Conservation (phyloP, 768 basidiomycete genomes). For the Pisolithus marmoratus region DNA sequence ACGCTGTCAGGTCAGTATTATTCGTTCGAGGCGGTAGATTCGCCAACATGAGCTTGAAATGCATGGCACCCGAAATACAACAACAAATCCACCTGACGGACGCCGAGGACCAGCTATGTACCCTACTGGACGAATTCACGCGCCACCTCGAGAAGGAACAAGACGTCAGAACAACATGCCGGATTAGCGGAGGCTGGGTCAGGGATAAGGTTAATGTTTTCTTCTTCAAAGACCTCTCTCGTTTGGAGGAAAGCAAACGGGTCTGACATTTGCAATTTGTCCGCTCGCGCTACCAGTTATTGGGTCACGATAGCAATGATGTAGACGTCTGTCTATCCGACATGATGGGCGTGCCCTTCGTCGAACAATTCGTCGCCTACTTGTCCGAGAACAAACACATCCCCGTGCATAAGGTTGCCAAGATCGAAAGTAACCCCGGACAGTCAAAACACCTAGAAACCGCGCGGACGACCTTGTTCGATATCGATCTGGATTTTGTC, state of each 20-base stretch:
- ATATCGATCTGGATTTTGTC: slow-evolving; percentile 85
- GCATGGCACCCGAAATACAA: slow-evolving; percentile 26
- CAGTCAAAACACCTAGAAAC: slow-evolving; percentile 99
- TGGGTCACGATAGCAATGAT: slow-evolving; percentile 79
- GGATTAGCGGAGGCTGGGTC: slow-evolving; percentile 98
- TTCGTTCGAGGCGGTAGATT: background rate
- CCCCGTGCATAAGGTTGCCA: slow-evolving; percentile 53
- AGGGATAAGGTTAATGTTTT: slow-evolving; percentile 77
- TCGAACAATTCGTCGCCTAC: slow-evolving; percentile 67
- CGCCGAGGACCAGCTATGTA: slow-evolving; percentile 64
- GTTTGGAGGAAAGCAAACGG: background rate
- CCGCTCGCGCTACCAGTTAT: slow-evolving; percentile 45
- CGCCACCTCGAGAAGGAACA: slow-evolving; percentile 46
- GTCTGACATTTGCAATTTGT: slow-evolving; percentile 9
- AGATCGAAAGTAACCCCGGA: slow-evolving; percentile 90
- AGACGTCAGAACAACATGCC: slow-evolving; percentile 58
- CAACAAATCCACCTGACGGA: slow-evolving; percentile 53
- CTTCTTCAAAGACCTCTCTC: slow-evolving; percentile 1
- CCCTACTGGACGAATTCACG: slow-evolving; percentile 77
- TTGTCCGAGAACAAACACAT: slow-evolving; percentile 23
- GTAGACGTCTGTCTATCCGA: slow-evolving; percentile 88
- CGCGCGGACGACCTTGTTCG: slow-evolving; percentile 76
- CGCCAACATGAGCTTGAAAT: slow-evolving; percentile 4
- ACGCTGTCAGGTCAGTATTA: background rate
- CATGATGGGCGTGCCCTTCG: slow-evolving; percentile 90